Evolutionary conservation across 1,139 yeast species (phyloP).

Genomic region (Taiozyma sp.): DNA sequence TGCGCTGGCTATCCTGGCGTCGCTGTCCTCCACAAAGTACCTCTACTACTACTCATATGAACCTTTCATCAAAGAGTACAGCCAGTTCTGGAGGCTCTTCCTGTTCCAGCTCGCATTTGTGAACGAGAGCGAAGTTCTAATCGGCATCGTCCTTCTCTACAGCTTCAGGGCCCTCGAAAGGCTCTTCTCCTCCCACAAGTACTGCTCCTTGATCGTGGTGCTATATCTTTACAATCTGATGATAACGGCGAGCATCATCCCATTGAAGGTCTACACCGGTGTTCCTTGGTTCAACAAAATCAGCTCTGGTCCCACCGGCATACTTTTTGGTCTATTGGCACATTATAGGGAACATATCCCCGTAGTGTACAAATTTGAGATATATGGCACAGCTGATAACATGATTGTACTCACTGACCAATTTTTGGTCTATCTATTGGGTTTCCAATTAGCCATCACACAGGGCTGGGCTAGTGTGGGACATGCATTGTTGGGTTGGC

Average conservation of each 20-base stretch:
- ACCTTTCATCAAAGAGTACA: slow-evolving; percentile 55
- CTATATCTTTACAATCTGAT: slow-evolving; percentile 28
- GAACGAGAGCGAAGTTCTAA: slow-evolving; percentile 61
- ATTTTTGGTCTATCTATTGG: slow-evolving; percentile 48
- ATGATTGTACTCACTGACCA: slow-evolving; percentile 49
- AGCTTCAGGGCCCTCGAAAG: slow-evolving; percentile 61
- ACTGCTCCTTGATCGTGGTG: slow-evolving; percentile 31
- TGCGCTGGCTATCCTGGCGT: slow-evolving; percentile 43
- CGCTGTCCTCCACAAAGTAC: slow-evolving; percentile 53
- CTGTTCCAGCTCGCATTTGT: slow-evolving; percentile 51
- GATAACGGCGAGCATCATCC: slow-evolving; percentile 28
- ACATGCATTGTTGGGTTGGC: slow-evolving; percentile 51
- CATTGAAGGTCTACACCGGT: slow-evolving; percentile 29
- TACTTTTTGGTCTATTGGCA: slow-evolving; percentile 53
- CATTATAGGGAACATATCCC: slow-evolving; percentile 57
- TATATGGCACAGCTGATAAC: slow-evolving; percentile 20
- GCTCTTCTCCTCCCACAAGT: slow-evolving; percentile 56
- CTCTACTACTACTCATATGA: slow-evolving; percentile 45
- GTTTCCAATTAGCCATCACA: slow-evolving; percentile 44
- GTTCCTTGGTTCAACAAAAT: slow-evolving; percentile 27
- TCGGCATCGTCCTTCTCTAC: slow-evolving; percentile 48
- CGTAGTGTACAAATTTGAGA: slow-evolving; percentile 49
- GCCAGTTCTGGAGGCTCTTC: slow-evolving; percentile 63
- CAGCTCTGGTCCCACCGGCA: slow-evolving; percentile 59
- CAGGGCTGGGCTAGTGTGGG: slow-evolving; percentile 48